Evolutionary conservation across 768 basidiomycete genomes (phyloP), one percentile per base, ranked within the genome.

Genomic region (Mycena crocata): DNA sequence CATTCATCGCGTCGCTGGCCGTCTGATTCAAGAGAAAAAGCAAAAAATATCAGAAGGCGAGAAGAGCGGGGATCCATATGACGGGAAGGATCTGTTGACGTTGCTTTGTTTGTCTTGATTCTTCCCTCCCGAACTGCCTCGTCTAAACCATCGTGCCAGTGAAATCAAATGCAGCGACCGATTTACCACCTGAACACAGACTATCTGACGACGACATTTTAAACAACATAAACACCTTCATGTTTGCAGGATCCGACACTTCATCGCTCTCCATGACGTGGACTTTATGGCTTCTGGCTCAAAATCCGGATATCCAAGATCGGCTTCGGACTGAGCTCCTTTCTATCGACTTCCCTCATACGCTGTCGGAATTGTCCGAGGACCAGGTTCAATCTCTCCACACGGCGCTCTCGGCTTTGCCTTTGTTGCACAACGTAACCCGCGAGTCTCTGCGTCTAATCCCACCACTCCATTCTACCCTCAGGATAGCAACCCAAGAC

Each of bases 161-260:
- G 56, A 93, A 92, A 78, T 92, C 94, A 3, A 97, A 96, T 76
- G 73, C 88, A 64, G 88, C 93, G 2, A 86, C 82, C 0, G 92
- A 95, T 65, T 80, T 93, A 19, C 84, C 89, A 34, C 81, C 82
- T 0, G 89, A 91, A 52, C 88, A 91, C 67, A 87, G 90, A 37
- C 89, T 97, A 69, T 92, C 94, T 0, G 96, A 98, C 73, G 89
- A 92, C 32, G 96, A 97, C 72, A 90, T 96, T 55, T 83, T 95
- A 14, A 83, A 93, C 73, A 95, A 90, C 64, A 90, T 96, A 77
- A 94, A 93, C 71, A 95, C 94, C 0, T 93, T 96, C 76, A 89
- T 95, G 84, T 94, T 95, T 75, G 94, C 92, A 24, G 95, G 95
- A 5, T 93, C 95, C 15, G 94, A 96, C 72, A 94, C 94, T 0